Percentiles rank a stretch among this genome's conserved stretches.
Conservation (phyloP, 176 grass and related monocot species). For the Cenchrus fungigraminus region DNA sequence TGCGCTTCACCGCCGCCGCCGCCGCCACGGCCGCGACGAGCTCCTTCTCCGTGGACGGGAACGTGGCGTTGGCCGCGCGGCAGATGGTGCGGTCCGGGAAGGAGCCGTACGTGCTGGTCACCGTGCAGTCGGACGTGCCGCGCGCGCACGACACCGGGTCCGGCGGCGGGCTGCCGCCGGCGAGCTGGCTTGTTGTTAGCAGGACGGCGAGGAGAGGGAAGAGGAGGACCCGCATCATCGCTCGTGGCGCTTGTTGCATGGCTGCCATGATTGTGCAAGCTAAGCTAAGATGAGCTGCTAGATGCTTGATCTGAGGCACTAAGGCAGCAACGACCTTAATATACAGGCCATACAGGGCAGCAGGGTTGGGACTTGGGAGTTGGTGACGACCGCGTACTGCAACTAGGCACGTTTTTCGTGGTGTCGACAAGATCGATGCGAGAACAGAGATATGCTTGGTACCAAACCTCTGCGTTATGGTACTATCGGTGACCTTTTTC, state of each 20-base stretch:
- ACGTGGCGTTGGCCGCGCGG: constrained; percentile 21
- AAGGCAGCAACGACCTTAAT: too few relatives aligned
- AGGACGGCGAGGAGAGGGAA: background rate
- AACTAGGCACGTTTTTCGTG: too few relatives aligned
- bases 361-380: too few relatives aligned
- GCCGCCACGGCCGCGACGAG: constrained; percentile 1
- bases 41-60: background rate
- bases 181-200: background rate
- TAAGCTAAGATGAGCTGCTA: too few relatives aligned
- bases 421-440: too few relatives aligned
- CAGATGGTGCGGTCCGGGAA: constrained; percentile 15
- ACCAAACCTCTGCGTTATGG: too few relatives aligned
- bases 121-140: constrained; percentile 10
- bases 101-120: constrained; percentile 14
- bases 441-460: too few relatives aligned
- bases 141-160: background rate
- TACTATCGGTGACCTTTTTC: too few relatives aligned
- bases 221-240: background rate
- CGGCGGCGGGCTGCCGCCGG: constrained; percentile 7
- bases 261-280: background rate
- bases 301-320: too few relatives aligned
- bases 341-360: too few relatives aligned
- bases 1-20: background rate
- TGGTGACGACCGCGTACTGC: too few relatives aligned
- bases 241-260: background rate